A percentile compares a stretch with the other conserved stretches of the same genome.
Evolutionary conservation across 768 basidiomycete genomes (phyloP).

Genomic region (Kwoniella sp.): DNA sequence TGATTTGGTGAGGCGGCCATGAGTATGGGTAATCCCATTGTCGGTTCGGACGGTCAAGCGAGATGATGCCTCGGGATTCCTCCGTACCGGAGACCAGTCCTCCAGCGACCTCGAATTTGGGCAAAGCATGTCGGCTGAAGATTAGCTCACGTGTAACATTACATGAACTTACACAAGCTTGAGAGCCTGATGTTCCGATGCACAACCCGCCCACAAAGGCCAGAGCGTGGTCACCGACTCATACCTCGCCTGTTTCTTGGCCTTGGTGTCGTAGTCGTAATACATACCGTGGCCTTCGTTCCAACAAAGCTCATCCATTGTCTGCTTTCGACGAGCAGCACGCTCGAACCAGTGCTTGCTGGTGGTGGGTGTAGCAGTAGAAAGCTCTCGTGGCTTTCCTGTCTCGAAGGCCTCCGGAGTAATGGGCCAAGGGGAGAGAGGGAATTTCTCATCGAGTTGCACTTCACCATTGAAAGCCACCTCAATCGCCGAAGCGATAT

Average conservation of each 20-base stretch:
- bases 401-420: slow-evolving; percentile 52
- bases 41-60: slow-evolving; percentile 90
- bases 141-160: background rate
- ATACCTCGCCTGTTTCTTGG: slow-evolving; percentile 85
- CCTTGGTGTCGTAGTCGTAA: slow-evolving; percentile 91
- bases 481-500: slow-evolving; percentile 95
- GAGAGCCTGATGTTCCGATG: slow-evolving; percentile 91
- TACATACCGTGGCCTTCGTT: slow-evolving; percentile 91
- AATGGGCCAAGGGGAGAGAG: slow-evolving; percentile 80
- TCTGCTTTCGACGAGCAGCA: slow-evolving; percentile 72
- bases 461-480: slow-evolving; percentile 92
- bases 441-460: slow-evolving; percentile 87
- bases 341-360: slow-evolving; percentile 91
- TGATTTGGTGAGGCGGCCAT: slow-evolving; percentile 79
- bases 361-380: slow-evolving; percentile 55
- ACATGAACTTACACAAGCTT: slow-evolving; percentile 71
- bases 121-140: slow-evolving; percentile 70
- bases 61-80: slow-evolving; percentile 90
- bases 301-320: slow-evolving; percentile 93
- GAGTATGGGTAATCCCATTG: slow-evolving; percentile 93
- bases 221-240: slow-evolving; percentile 96
- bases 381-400: slow-evolving; percentile 25
- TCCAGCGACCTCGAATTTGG: slow-evolving; percentile 94
- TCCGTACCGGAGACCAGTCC: slow-evolving; percentile 95
- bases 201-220: slow-evolving; percentile 96